These are phyloP conservation scores for Tuber borchii DNA, from an alignment of 495 filamentous ascomycete genomes.

Conservation along the genomic window DNA sequence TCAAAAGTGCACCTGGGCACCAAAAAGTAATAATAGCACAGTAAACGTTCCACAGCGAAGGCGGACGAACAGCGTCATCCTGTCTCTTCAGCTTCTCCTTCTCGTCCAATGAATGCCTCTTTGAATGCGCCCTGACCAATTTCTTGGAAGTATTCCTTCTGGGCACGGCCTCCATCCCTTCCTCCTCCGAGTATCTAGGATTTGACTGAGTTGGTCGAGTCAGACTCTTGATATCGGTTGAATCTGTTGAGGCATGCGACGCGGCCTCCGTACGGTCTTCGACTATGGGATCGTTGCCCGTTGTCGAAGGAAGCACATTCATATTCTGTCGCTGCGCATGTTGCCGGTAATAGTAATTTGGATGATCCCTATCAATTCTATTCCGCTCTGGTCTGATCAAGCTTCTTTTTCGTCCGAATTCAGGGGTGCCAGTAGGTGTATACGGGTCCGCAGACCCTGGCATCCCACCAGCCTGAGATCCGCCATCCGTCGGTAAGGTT, in stretches of 20 bases:
- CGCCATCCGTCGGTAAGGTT: slow-evolving; percentile 40
- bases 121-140: slow-evolving; percentile 50
- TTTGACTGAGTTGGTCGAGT: slow-evolving; percentile 44
- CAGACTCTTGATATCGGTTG: slow-evolving; percentile 50
- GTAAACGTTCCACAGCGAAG: slow-evolving; percentile 91
- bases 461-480: slow-evolving; percentile 44
- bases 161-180: slow-evolving; percentile 11
- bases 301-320: slow-evolving; percentile 78
- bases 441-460: slow-evolving; percentile 17
- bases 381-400: slow-evolving; percentile 82
- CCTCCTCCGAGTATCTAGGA: slow-evolving; percentile 30
- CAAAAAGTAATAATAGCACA: slow-evolving; percentile 91
- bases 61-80: slow-evolving; percentile 67
- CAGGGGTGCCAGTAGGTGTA: slow-evolving; percentile 42
- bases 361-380: slow-evolving; percentile 72
- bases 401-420: slow-evolving; percentile 67
- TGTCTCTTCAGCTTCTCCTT: slow-evolving; percentile 49
- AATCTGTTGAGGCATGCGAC: slow-evolving; percentile 44
- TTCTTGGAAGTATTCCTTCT: slow-evolving; percentile 46
- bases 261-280: slow-evolving; percentile 60
- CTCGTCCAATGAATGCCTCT: slow-evolving; percentile 53
- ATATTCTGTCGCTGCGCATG: slow-evolving; percentile 75
- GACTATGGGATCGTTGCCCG: slow-evolving; percentile 78
- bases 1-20: slow-evolving; percentile 77
- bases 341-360: slow-evolving; percentile 89